Percentiles rank a stretch among this genome's conserved stretches.
These are phyloP conservation scores for Tolypocladium amazonense DNA, from an alignment of 2,329 filamentous ascomycete genomes.

Conservation along the genomic window DNA sequence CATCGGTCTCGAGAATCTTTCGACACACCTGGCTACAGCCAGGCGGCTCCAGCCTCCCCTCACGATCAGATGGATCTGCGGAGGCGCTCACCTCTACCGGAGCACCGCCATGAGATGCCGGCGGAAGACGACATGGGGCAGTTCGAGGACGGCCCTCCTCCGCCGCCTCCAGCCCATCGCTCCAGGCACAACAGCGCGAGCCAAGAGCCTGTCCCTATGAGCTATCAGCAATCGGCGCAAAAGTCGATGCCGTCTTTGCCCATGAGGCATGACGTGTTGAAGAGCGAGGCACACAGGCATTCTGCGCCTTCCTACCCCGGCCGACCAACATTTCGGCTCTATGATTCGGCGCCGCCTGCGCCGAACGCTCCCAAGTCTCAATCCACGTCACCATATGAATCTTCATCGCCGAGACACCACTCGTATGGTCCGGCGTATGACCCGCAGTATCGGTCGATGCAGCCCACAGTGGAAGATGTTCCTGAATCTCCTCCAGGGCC, in stretches of 20 bases:
- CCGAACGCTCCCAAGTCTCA: constrained; percentile 15
- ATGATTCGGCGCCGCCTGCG: constrained; percentile 35
- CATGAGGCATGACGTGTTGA: constrained; percentile 49
- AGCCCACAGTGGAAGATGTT: constrained; percentile 54
- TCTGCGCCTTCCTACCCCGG: constrained; percentile 41
- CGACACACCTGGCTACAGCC: constrained; percentile 24
- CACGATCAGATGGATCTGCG: constrained; percentile 28
- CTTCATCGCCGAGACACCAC: constrained; percentile 32
- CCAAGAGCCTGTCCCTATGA: constrained; percentile 30
- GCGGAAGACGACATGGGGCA: constrained; percentile 20
- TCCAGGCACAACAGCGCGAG: constrained; percentile 33
- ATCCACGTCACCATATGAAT: constrained; percentile 21
- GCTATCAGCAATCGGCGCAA: constrained; percentile 28
- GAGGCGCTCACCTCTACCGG: constrained; percentile 20
- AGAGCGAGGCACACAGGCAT: constrained; percentile 45
- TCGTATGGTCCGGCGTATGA: constrained; percentile 40
- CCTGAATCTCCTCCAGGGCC: constrained; percentile 36
- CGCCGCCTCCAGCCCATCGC: constrained; percentile 46
- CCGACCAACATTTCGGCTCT: constrained; percentile 40
- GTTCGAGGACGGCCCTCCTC: constrained; percentile 35
- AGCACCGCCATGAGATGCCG: constrained; percentile 21
- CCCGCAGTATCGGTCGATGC: constrained; percentile 39
- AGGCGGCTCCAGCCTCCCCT: constrained; percentile 16
- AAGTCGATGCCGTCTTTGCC: constrained; percentile 35
- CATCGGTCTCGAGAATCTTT: constrained; percentile 23